A percentile compares a stretch with the other conserved stretches of the same genome.
Conservation (phyloP, 345 rosid species). For the Trapa incisa region DNA sequence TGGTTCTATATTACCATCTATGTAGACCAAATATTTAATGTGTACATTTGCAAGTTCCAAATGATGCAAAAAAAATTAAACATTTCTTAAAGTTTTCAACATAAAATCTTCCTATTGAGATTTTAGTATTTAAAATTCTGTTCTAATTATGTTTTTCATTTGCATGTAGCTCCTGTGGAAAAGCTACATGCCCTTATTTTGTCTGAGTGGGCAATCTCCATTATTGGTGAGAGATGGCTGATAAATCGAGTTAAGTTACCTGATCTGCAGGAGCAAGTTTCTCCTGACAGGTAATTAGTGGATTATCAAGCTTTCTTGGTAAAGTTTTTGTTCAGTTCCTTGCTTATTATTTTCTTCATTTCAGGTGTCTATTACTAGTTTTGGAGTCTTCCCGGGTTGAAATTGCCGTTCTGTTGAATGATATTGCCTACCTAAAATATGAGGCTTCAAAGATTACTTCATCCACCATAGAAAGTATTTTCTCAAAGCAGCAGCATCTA, state of each 20-base stretch:
- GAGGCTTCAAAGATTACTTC: constrained; percentile 62
- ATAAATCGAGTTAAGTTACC: constrained; percentile 39
- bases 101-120: neutral
- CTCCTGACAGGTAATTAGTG: constrained; percentile 44
- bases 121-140: neutral
- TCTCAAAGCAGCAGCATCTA: constrained; percentile 51
- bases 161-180: constrained; percentile 57
- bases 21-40: neutral
- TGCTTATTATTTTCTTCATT: constrained; percentile 1
- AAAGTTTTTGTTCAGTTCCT: neutral
- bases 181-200: constrained; percentile 70
- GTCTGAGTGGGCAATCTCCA: constrained; percentile 56
- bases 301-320: constrained; percentile 1
- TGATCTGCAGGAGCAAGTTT: constrained; percentile 35
- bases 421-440: constrained; percentile 66
- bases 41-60: neutral
- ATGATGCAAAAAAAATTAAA: neutral
- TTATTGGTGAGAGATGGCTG: constrained; percentile 69
- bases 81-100: too few relatives aligned
- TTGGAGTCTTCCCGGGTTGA: constrained; percentile 81
- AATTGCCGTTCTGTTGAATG: constrained; percentile 70
- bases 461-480: constrained; percentile 29
- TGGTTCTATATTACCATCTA: too few relatives aligned
- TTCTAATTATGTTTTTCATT: neutral
- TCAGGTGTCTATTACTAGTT: constrained; percentile 79